Conservation (phyloP, 2,329 filamentous ascomycete species). For the Cadophora gregata region DNA sequence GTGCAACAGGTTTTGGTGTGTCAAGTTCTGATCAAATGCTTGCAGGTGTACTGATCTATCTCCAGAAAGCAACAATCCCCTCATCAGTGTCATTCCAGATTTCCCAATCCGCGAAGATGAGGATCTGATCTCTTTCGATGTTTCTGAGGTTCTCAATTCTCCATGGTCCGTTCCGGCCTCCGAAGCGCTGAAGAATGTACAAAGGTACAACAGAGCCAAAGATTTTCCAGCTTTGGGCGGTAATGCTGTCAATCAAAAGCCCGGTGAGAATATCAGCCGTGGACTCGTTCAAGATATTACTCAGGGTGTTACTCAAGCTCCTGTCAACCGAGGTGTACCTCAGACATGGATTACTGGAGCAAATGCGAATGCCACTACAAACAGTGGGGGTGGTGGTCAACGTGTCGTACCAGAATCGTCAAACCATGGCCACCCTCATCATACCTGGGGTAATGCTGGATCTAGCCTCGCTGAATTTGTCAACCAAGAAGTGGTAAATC, state of each 20-base stretch:
- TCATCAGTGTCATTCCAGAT: not conserved
- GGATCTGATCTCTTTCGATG: slow-evolving; percentile 26
- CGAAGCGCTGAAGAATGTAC: not conserved
- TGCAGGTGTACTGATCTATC: not conserved
- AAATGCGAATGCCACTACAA: not conserved
- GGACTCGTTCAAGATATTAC: not conserved
- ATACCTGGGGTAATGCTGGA: not conserved
- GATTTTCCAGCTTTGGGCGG: slow-evolving; percentile 10
- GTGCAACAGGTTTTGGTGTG: not conserved
- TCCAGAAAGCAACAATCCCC: not conserved
- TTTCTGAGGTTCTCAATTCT: slow-evolving; percentile 16
- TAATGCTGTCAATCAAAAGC: not conserved
- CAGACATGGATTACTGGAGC: not conserved
- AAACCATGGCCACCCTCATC: not conserved
- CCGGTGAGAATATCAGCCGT: not conserved
- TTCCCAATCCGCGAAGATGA: slow-evolving; percentile 18
- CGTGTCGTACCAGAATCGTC: not conserved
- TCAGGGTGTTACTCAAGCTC: not conserved
- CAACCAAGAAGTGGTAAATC: not conserved
- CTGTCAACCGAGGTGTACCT: not conserved
- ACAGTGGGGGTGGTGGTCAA: not conserved
- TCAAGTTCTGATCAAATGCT: not conserved
- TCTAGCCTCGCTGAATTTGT: not conserved
- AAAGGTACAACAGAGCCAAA: not conserved
- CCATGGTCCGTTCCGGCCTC: slow-evolving; percentile 12